These are phyloP conservation scores for Areca catechu DNA, from an alignment of 176 grass and related monocot genomes.

Conservation along the genomic window DNA sequence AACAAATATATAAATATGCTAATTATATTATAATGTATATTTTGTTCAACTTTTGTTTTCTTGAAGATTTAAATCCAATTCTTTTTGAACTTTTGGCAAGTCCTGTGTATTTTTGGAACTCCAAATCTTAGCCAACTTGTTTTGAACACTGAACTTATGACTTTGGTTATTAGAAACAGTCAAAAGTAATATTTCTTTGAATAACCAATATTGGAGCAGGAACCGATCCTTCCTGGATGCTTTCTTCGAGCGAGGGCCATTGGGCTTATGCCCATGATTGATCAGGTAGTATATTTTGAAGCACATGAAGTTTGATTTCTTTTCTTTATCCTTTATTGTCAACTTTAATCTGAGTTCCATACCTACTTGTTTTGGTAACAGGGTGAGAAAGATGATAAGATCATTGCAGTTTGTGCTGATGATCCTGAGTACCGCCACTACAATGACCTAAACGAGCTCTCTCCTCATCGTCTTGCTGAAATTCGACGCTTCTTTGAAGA, in stretches of 20 bases:
- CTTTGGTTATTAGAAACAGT: too few species aligned
- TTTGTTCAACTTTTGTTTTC: too few species aligned
- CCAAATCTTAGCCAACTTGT: too few species aligned
- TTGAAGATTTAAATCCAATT: too few species aligned
- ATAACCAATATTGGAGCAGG: constrained; percentile 12
- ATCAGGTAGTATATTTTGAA: constrained; percentile 26
- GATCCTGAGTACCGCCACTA: constrained; percentile 45
- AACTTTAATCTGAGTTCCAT: background rate
- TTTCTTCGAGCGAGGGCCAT: constrained; percentile 48
- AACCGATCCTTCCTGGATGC: constrained; percentile 39
- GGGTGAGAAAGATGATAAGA: constrained; percentile 53
- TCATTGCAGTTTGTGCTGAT: constrained; percentile 51
- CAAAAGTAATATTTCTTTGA: too few species aligned
- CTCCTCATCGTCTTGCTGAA: constrained; percentile 48
- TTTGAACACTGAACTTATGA: too few species aligned
- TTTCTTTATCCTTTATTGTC: background rate
- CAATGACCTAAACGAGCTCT: constrained; percentile 41
- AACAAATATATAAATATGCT: too few species aligned
- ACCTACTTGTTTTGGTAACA: background rate
- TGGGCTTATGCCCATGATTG: constrained; percentile 63
- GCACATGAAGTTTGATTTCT: background rate
- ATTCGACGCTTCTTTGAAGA: constrained; percentile 59
- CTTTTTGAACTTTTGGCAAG: too few species aligned
- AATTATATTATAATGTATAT: too few species aligned
- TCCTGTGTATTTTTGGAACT: too few species aligned